Evolutionary conservation across 164 flowering plant genomes (phyloP).

Genomic region (Tetrastigma voinierianum): DNA sequence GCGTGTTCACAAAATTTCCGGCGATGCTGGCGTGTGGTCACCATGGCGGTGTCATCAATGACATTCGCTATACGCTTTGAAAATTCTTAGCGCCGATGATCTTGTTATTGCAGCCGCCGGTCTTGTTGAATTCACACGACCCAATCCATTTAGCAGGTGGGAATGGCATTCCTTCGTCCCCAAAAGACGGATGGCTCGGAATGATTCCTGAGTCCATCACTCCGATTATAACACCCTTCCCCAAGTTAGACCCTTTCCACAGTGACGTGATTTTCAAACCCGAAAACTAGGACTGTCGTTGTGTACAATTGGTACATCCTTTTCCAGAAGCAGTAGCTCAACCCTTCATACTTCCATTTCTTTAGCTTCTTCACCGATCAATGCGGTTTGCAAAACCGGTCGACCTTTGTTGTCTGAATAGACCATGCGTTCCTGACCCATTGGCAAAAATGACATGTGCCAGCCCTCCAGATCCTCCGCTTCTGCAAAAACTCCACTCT

Average conservation of each 20-base stretch:
- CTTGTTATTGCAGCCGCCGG: too few relatives aligned
- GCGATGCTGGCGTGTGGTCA: constrained; percentile 1
- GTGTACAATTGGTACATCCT: neutral
- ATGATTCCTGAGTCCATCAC: constrained; percentile 22
- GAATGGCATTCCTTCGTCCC: constrained; percentile 18
- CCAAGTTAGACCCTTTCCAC: constrained; percentile 13
- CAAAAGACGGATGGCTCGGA: constrained; percentile 25
- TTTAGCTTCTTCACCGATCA: constrained; percentile 4
- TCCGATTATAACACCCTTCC: constrained; percentile 20
- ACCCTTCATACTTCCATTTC: constrained; percentile 6
- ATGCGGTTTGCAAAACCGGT: constrained; percentile 7
- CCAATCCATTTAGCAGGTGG: constrained; percentile 22
- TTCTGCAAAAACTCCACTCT: neutral
- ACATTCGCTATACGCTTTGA: too few relatives aligned
- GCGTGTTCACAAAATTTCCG: neutral
- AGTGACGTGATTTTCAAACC: neutral
- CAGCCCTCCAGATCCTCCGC: constrained; percentile 4
- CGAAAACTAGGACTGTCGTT: constrained; percentile 8
- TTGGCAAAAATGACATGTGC: neutral
- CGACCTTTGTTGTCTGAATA: neutral
- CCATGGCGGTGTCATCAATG: too few relatives aligned
- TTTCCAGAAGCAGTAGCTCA: constrained; percentile 3
- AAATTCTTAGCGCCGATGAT: too few relatives aligned
- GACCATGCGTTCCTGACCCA: too few relatives aligned
- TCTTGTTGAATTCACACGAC: constrained; percentile 1